Percentiles rank a stretch among this genome's conserved stretches.
Evolutionary conservation across 2,329 filamentous ascomycete species (phyloP).

Genomic region (Fusarium bulbicola): DNA sequence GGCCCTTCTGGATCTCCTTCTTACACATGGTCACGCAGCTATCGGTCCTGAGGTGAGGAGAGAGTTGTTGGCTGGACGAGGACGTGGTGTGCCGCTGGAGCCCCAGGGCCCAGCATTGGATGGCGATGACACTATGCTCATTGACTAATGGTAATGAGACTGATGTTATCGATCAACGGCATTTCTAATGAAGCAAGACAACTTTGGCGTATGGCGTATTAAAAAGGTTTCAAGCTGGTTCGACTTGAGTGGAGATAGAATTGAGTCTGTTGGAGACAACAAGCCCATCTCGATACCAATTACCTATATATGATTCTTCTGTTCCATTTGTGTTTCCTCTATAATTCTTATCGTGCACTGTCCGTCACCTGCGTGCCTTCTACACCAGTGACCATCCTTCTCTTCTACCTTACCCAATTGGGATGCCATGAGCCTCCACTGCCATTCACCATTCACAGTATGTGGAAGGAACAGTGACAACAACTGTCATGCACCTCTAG

Average conservation of each 20-base stretch:
- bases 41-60: conserved; percentile 92
- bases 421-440: neutral
- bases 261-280: conserved; percentile 25
- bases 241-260: conserved; percentile 39
- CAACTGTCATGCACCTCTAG: neutral
- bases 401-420: neutral
- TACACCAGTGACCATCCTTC: neutral
- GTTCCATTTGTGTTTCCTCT: neutral
- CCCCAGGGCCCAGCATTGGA: conserved; percentile 64
- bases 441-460: neutral
- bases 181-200: conserved; percentile 39
- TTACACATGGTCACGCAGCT: conserved; percentile 83
- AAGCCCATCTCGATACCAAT: conserved; percentile 40
- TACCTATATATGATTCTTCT: conserved; percentile 22
- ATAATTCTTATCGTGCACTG: neutral
- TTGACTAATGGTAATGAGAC: conserved; percentile 56
- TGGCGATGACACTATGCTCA: conserved; percentile 92
- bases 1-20: conserved; percentile 84
- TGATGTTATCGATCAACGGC: conserved; percentile 2
- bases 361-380: neutral
- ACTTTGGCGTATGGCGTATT: conserved; percentile 41
- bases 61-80: conserved; percentile 87
- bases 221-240: conserved; percentile 35
- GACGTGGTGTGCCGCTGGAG: conserved; percentile 76
- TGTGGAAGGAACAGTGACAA: neutral